Percentiles rank a stretch among this genome's conserved stretches.
Conservation (phyloP, 306 rosid genomes). For the Citrullus amarus region DNA sequence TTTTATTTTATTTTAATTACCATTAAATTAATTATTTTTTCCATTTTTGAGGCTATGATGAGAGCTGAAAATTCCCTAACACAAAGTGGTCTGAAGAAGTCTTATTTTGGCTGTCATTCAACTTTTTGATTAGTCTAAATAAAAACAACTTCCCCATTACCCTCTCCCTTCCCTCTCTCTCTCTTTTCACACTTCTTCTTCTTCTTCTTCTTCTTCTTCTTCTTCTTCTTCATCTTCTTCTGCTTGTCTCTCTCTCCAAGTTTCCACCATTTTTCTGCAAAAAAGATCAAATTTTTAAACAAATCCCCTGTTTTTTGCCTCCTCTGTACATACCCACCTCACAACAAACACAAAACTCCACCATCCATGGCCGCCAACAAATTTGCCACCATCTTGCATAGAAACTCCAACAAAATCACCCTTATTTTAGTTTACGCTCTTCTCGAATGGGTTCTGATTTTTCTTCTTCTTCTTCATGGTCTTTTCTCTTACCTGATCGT, state of each 20-base stretch:
- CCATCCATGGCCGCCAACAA: constrained; percentile 81
- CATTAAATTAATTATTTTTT: constrained; percentile 6
- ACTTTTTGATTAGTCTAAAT: constrained; percentile 23
- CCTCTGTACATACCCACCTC: constrained; percentile 39
- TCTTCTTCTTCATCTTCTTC: constrained; percentile 14
- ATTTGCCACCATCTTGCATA: constrained; percentile 71
- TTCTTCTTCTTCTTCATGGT: constrained; percentile 67
- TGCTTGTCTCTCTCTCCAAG: constrained; percentile 4
- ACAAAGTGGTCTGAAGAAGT: background rate
- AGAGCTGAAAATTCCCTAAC: constrained; percentile 6
- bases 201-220: constrained; percentile 13
- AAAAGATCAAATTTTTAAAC: constrained; percentile 5
- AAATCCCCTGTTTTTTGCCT: constrained; percentile 12
- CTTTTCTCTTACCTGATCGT: constrained; percentile 68
- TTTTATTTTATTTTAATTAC: background rate
- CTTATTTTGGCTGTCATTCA: constrained; percentile 26
- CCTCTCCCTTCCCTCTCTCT: constrained; percentile 10
- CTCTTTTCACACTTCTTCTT: constrained; percentile 12
- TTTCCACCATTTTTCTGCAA: background rate
- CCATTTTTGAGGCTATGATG: constrained; percentile 2
- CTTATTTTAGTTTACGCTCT: constrained; percentile 63
- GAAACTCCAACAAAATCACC: constrained; percentile 76
- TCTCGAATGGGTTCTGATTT: constrained; percentile 80
- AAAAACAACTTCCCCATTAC: constrained; percentile 28
- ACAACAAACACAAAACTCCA: constrained; percentile 21